A percentile compares a stretch with the other conserved stretches of the same genome.
phyloP scores from a whole-genome alignment of 257 asterid species.

The Echium plantagineum region DNA sequence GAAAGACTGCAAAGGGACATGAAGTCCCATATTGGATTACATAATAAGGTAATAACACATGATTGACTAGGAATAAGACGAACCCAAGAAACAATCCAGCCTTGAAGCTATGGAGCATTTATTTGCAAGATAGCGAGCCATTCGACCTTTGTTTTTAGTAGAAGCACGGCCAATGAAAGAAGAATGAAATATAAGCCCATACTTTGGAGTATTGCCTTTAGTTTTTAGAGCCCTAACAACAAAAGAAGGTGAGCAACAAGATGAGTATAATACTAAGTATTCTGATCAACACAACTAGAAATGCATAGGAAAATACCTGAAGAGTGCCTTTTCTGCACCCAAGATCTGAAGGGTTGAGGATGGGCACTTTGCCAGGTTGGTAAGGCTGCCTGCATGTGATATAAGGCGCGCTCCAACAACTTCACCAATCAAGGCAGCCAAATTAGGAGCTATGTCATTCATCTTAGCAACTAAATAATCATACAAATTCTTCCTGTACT shows the following conservation, averaged over 20 bases:
- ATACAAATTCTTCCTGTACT: constrained; percentile 77
- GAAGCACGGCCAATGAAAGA: constrained; percentile 98
- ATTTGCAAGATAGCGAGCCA: constrained; percentile 98
- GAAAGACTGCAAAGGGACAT: not conserved
- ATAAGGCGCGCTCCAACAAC: constrained; percentile 96
- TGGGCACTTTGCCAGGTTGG: constrained; percentile 93
- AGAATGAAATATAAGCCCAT: constrained; percentile 94
- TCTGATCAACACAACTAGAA: not conserved
- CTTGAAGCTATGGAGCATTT: constrained; percentile 99
- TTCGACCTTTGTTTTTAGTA: constrained; percentile 83
- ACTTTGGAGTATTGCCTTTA: constrained; percentile 90
- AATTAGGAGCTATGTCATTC: constrained; percentile 91
- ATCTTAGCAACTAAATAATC: constrained; percentile 85
- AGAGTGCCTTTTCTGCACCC: constrained; percentile 97
- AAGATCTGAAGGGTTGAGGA: constrained; percentile 97
- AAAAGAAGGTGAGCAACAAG: not conserved
- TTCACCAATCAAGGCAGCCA: constrained; percentile 94
- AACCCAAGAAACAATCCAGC: constrained; percentile 83
- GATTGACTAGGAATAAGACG: constrained; percentile 1
- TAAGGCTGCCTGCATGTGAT: constrained; percentile 97
- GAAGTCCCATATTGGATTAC: not conserved
- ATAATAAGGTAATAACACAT: not conserved
- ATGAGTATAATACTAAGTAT: not conserved
- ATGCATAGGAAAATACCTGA: constrained; percentile 38
- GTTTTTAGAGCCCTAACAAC: constrained; percentile 80